Evolutionary conservation across 495 filamentous ascomycete species (phyloP).

Genomic region (Cairneyella variabilis): DNA sequence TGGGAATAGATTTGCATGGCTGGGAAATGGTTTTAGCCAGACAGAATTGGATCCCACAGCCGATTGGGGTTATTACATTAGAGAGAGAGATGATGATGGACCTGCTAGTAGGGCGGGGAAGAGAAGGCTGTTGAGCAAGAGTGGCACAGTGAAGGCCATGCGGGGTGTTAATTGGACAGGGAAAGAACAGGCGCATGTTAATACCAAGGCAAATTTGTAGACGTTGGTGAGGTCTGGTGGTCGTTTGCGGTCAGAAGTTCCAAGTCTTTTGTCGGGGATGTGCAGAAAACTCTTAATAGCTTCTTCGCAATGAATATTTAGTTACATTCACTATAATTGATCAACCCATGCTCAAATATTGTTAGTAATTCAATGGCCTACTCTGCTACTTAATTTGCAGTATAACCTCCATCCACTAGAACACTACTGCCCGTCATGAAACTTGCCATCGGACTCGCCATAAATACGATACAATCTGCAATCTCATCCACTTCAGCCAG

Average conservation of each 20-base stretch:
- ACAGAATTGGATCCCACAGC: constrained; percentile 12
- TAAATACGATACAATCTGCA: constrained; percentile 32
- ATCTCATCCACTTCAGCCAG: constrained; percentile 34
- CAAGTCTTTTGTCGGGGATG: too few species aligned
- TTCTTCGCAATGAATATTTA: neutral
- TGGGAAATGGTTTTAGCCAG: constrained; percentile 38
- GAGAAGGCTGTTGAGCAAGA: constrained; percentile 1
- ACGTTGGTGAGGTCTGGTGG: neutral
- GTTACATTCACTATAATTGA: neutral
- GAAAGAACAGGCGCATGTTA: neutral
- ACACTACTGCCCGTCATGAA: constrained; percentile 34
- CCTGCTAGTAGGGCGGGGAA: neutral
- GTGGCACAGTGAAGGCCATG: constrained; percentile 1
- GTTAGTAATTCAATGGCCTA: too few species aligned
- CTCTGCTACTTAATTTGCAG: neutral
- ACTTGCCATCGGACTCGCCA: constrained; percentile 37
- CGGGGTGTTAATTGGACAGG: neutral
- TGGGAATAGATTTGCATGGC: constrained; percentile 34
- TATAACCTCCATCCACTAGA: constrained; percentile 21
- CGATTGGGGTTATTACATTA: constrained; percentile 8
- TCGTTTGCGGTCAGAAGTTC: too few species aligned
- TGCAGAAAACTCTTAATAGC: neutral
- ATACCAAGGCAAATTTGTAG: neutral
- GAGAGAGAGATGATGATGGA: constrained; percentile 5
- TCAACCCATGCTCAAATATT: neutral